These are phyloP conservation scores for Plasmodium vivax DNA, from an alignment of 169 alveolate species.

Conservation along the genomic window DNA sequence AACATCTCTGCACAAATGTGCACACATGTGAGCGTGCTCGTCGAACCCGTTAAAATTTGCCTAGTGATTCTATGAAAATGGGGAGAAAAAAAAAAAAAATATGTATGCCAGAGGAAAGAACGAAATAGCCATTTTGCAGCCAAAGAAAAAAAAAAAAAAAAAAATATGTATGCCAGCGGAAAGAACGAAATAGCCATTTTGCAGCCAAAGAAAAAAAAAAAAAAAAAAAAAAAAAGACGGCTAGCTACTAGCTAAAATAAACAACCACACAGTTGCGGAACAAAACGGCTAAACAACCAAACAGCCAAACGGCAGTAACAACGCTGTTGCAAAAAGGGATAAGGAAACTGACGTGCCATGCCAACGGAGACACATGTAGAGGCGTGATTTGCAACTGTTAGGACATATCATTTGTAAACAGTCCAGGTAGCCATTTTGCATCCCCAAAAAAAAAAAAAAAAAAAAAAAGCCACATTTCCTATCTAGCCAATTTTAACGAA, in stretches of 20 bases:
- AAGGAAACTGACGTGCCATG: neutral
- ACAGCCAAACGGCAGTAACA: neutral
- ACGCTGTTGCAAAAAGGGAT: neutral
- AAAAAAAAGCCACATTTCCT: neutral
- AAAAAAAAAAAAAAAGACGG: neutral
- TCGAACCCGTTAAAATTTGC: neutral
- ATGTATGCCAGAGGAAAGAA: too few species aligned
- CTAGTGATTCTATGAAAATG: neutral
- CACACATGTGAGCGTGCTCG: neutral
- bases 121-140: too few species aligned
- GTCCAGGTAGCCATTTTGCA: neutral
- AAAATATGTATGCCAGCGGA: neutral
- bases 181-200: neutral
- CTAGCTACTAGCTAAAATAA: neutral
- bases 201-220: neutral
- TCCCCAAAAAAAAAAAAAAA: neutral
- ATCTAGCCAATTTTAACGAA: conserved; percentile 3
- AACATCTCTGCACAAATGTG: neutral
- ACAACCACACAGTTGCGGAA: neutral
- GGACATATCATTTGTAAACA: neutral
- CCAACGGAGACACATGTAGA: neutral
- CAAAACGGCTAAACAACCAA: neutral
- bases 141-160: too few species aligned
- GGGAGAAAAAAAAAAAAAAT: neutral
- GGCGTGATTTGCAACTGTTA: neutral